A percentile compares a stretch with the other conserved stretches of the same genome.
phyloP scores from a whole-genome alignment of 2,329 filamentous ascomycete species.

The Phyllosticta capitalensis region DNA sequence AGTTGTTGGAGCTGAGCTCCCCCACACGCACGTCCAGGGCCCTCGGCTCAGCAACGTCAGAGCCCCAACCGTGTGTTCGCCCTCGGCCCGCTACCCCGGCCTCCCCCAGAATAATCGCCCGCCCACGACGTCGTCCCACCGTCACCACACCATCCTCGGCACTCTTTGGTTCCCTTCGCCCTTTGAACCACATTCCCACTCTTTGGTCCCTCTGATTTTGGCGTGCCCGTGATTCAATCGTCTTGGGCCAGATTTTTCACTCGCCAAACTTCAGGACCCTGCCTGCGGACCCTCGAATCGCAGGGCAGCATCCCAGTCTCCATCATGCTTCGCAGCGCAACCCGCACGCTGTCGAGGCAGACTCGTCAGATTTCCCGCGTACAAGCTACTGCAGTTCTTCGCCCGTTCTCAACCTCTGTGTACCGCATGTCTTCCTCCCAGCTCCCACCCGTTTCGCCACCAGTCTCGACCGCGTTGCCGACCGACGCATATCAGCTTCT shows the following conservation, averaged over 20 bases:
- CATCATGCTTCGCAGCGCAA: constrained; percentile 28
- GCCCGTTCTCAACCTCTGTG: constrained; percentile 32
- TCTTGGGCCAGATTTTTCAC: not conserved
- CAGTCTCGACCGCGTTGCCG: constrained; percentile 51
- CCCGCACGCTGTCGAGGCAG: constrained; percentile 27
- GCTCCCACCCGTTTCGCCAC: constrained; percentile 47
- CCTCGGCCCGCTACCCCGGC: not conserved
- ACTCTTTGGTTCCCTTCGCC: not conserved
- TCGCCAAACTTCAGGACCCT: not conserved
- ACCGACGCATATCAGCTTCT: constrained; percentile 82
- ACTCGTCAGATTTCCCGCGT: constrained; percentile 18
- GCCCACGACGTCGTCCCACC: not conserved
- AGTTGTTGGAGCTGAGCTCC: not conserved
- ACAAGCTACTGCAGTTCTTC: constrained; percentile 19
- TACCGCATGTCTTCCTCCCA: constrained; percentile 45
- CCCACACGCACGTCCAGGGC: not conserved
- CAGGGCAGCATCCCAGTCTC: not conserved
- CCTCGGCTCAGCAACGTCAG: not conserved
- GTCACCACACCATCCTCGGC: not conserved
- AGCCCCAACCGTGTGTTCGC: not conserved
- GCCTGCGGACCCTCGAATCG: not conserved
- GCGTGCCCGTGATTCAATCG: not conserved
- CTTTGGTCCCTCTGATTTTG: not conserved
- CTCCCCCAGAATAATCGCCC: not conserved
- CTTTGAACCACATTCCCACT: not conserved